A percentile compares a stretch with the other conserved stretches of the same genome.
phyloP scores from a whole-genome alignment of 179 eudicot genomes.

The Gypsophila paniculata region DNA sequence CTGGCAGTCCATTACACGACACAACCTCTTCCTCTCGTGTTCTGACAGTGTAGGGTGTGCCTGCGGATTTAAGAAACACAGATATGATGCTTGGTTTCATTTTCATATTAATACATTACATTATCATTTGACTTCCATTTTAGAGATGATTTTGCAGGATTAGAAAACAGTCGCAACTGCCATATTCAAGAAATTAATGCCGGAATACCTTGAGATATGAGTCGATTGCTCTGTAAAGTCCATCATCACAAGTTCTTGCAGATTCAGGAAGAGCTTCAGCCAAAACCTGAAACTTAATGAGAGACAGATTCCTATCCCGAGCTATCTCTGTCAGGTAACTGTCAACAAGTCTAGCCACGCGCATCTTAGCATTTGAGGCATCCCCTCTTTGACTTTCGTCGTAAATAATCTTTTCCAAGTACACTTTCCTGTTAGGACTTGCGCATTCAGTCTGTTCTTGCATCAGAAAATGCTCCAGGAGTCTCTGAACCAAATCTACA shows the following conservation, averaged over 20 bases:
- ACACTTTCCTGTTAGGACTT: constrained; percentile 50
- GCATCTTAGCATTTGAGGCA: constrained; percentile 54
- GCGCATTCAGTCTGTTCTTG: constrained; percentile 68
- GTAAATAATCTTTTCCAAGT: constrained; percentile 37
- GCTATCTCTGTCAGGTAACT: constrained; percentile 87
- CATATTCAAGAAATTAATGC: background rate
- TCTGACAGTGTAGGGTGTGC: constrained; percentile 84
- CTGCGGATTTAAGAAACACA: constrained; percentile 29
- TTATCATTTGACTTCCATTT: background rate
- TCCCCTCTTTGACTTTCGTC: constrained; percentile 38
- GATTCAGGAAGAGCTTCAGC: constrained; percentile 92
- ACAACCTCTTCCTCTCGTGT: constrained; percentile 76
- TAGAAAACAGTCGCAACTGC: background rate
- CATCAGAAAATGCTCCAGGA: constrained; percentile 78
- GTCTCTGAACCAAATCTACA: constrained; percentile 79
- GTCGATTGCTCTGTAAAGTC: constrained; percentile 89
- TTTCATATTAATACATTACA: background rate
- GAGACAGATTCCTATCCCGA: constrained; percentile 62
- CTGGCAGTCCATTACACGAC: constrained; percentile 86
- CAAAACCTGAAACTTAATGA: constrained; percentile 84
- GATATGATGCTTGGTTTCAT: background rate
- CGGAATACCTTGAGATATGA: constrained; percentile 79
- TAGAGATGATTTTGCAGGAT: constrained; percentile 1
- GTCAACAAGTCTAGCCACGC: constrained; percentile 84
- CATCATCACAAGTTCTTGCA: constrained; percentile 87